These are phyloP conservation scores for Quercus lobata DNA, from an alignment of 331 rosid genomes.

Conservation along the genomic window DNA sequence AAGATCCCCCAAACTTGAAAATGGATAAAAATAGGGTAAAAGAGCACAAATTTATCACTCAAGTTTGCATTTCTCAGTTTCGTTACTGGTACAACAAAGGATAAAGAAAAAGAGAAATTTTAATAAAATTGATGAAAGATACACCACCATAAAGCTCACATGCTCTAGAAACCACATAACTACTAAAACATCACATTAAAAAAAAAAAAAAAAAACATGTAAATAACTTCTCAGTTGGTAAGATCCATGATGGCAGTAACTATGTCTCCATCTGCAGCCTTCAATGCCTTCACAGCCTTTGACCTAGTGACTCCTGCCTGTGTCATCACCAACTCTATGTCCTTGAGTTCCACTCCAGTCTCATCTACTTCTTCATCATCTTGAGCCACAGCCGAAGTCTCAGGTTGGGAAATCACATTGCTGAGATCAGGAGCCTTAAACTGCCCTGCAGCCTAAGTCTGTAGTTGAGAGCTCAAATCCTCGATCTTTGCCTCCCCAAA, in stretches of 20 bases:
- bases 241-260: conserved; percentile 59
- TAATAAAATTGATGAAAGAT: not conserved
- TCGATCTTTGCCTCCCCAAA: conserved; percentile 93
- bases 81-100: not conserved
- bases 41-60: not conserved
- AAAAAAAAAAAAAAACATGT: not conserved
- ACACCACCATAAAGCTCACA: not conserved
- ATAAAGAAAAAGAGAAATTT: not conserved
- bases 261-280: conserved; percentile 45
- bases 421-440: conserved; percentile 77
- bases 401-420: conserved; percentile 52
- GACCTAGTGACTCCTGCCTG: conserved; percentile 50
- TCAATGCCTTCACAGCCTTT: conserved; percentile 50
- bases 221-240: conserved; percentile 29
- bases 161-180: not conserved
- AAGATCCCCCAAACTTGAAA: not conserved
- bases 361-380: conserved; percentile 55
- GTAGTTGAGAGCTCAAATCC: conserved; percentile 86
- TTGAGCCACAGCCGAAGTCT: conserved; percentile 52
- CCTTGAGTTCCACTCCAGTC: conserved; percentile 43
- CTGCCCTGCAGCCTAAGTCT: conserved; percentile 90
- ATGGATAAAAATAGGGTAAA: not conserved
- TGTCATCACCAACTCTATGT: conserved; percentile 57
- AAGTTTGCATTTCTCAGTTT: not conserved
- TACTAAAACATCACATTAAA: not conserved